A percentile compares a stretch with the other conserved stretches of the same genome.
These are phyloP conservation scores for Plenodomus tracheiphilus DNA, from an alignment of 2,329 filamentous ascomycete genomes.

Conservation along the genomic window DNA sequence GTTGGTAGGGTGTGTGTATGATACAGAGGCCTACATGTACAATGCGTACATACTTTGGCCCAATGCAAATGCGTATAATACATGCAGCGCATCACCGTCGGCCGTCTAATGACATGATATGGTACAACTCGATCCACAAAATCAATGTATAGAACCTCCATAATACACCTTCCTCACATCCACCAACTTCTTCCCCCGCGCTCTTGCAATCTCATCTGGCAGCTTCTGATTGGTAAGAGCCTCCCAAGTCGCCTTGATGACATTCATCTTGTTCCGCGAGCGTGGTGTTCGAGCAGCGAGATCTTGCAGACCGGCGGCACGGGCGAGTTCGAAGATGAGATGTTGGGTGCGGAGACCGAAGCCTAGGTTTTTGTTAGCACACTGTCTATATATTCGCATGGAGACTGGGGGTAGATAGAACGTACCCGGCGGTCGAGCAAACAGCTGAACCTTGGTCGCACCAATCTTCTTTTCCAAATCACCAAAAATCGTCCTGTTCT, in stretches of 20 bases:
- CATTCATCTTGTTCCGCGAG: constrained; percentile 95
- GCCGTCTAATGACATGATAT: no score
- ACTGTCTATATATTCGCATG: no score
- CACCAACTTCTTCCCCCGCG: constrained; percentile 90
- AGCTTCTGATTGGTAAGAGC: constrained; percentile 81
- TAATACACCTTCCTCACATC: constrained; percentile 98
- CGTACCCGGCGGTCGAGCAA: constrained; percentile 84
- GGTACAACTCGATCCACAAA: no score
- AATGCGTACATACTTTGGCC: constrained; percentile 15
- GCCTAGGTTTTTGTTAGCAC: constrained; percentile 58
- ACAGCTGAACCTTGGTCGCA: constrained; percentile 82
- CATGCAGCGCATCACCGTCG: no score
- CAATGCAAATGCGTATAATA: constrained; percentile 20
- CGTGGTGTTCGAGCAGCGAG: constrained; percentile 81
- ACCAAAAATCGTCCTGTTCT: constrained; percentile 89
- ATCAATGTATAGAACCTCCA: constrained; percentile 61
- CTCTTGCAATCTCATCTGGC: constrained; percentile 87
- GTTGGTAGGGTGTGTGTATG: no score
- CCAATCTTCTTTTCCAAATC: constrained; percentile 82
- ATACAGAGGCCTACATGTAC: no score
- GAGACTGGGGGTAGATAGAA: constrained; percentile 8
- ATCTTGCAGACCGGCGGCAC: constrained; percentile 83
- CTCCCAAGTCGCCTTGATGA: constrained; percentile 86
- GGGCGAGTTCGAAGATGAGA: constrained; percentile 92
- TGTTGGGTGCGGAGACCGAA: constrained; percentile 92